Evolutionary conservation across 2,329 filamentous ascomycete species (phyloP).

Genomic region (Capronia americana): DNA sequence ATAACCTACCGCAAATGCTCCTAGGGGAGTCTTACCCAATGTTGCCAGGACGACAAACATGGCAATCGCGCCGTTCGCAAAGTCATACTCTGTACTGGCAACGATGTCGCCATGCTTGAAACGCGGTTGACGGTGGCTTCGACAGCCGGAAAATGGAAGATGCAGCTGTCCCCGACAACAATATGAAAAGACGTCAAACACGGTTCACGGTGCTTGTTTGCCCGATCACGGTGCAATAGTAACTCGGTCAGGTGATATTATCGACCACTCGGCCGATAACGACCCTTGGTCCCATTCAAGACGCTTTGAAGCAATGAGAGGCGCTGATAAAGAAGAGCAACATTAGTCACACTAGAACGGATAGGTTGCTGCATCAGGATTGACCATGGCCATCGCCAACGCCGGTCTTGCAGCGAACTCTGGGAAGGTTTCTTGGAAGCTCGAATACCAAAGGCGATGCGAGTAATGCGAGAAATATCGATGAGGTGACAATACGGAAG

Average conservation of each 20-base stretch:
- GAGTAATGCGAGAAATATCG: background rate
- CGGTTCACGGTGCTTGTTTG: slow-evolving; percentile 2
- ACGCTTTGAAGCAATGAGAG: background rate
- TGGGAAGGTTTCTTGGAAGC: background rate
- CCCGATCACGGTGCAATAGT: background rate
- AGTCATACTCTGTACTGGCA: background rate
- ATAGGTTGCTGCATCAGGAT: background rate
- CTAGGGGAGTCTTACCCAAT: background rate
- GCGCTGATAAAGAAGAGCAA: background rate
- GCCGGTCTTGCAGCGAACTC: background rate
- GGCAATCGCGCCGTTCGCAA: background rate
- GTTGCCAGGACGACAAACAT: background rate
- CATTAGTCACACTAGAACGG: background rate
- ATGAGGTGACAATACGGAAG: background rate
- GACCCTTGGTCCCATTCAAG: background rate
- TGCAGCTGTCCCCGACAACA: background rate
- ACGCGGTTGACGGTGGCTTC: slow-evolving; percentile 4
- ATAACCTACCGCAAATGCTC: background rate
- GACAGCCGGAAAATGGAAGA: background rate
- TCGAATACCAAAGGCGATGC: background rate
- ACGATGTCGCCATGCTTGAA: background rate
- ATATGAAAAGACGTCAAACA: background rate
- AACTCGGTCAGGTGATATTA: background rate
- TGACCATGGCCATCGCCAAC: background rate
- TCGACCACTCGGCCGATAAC: background rate